phyloP scores from a whole-genome alignment of 2,329 filamentous ascomycete species.

The Arachnomyces sp. region DNA sequence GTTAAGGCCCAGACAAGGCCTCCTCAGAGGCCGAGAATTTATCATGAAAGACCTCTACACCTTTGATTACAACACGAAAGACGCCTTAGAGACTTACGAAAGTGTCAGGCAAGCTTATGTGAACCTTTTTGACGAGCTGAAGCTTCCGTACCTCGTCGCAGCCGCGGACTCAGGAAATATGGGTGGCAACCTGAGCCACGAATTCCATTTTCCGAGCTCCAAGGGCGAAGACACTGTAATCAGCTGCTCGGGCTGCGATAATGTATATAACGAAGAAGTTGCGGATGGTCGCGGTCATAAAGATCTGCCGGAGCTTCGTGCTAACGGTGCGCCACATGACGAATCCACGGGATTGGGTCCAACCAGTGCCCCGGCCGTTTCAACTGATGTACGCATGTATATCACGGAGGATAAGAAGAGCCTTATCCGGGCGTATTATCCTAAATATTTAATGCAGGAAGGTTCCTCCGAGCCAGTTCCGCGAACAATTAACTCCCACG shows the following conservation, averaged over 20 bases:
- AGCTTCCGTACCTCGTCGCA: constrained; percentile 73
- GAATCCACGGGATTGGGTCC: constrained; percentile 6
- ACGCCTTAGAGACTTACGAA: constrained; percentile 73
- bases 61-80: constrained; percentile 62
- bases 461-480: constrained; percentile 24
- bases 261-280: constrained; percentile 84
- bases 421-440: constrained; percentile 63
- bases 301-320: constrained; percentile 3
- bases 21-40: constrained; percentile 84
- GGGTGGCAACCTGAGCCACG: constrained; percentile 85
- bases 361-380: constrained; percentile 22
- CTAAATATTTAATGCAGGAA: constrained; percentile 34
- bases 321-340: constrained; percentile 20
- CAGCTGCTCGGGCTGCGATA: constrained; percentile 63
- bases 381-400: constrained; percentile 32
- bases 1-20: constrained; percentile 73
- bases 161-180: constrained; percentile 93
- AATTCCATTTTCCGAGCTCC: constrained; percentile 75
- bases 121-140: constrained; percentile 71
- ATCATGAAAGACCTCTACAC: constrained; percentile 98
- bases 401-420: constrained; percentile 52
- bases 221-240: constrained; percentile 82
- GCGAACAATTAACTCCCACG: constrained; percentile 48
- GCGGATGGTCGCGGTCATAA: constrained; percentile 40
- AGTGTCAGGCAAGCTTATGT: constrained; percentile 66